phyloP scores from a whole-genome alignment of 73 alveolate genomes.

The Diophrys sp. region DNA sequence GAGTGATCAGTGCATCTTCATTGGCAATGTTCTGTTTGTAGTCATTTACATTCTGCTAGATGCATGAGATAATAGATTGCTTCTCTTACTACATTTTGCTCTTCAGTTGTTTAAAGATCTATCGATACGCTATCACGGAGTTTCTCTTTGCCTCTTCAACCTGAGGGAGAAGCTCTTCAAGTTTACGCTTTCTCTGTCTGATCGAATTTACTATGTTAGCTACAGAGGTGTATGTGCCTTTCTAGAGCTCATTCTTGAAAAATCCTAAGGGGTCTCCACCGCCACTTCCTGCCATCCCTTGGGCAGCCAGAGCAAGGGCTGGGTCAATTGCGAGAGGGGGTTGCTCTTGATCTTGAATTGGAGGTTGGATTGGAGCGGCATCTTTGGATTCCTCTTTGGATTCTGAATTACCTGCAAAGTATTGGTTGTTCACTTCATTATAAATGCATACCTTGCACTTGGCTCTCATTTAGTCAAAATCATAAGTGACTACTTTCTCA shows the following conservation, averaged over 20 bases:
- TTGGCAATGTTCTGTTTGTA: background rate
- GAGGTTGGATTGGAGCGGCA: background rate
- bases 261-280: background rate
- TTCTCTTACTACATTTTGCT: slow-evolving; percentile 5
- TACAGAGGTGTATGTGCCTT: background rate
- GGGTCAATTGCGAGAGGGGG: background rate
- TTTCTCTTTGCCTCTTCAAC: background rate
- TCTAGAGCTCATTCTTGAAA: background rate
- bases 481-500: background rate
- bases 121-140: background rate
- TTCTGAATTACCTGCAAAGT: no score
- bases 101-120: background rate
- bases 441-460: background rate
- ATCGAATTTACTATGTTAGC: background rate
- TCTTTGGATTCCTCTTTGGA: background rate
- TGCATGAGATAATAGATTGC: background rate
- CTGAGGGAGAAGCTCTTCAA: background rate
- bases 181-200: background rate
- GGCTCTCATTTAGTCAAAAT: background rate
- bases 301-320: background rate
- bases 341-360: background rate
- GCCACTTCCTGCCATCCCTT: background rate
- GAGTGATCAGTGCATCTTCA: background rate
- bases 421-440: background rate
- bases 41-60: slow-evolving; percentile 7